Evolutionary conservation across 148 eudicot species (phyloP).

Genomic region (Rhododendron henanense): DNA sequence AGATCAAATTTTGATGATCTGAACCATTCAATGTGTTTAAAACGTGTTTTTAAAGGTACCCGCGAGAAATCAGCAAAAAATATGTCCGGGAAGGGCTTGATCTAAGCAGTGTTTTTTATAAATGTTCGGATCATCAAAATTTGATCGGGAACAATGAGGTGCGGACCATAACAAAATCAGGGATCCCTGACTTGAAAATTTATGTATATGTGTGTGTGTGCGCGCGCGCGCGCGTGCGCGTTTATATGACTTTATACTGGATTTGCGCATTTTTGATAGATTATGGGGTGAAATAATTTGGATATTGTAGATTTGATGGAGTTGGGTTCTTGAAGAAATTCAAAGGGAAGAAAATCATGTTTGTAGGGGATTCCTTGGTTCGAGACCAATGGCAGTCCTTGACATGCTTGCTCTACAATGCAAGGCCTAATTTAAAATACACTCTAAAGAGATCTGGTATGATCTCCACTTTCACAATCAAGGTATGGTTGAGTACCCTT

Average conservation of each 20-base stretch:
- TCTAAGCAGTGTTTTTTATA: no score
- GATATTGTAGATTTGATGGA: slow-evolving; percentile 4
- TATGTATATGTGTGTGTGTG: no score
- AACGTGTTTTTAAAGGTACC: no score
- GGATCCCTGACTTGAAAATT: no score
- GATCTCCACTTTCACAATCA: neutral
- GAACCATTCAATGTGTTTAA: no score
- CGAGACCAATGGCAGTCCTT: slow-evolving; percentile 12
- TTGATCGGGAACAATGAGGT: no score
- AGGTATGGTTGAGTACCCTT: neutral
- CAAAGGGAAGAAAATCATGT: slow-evolving; percentile 8
- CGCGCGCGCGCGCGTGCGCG: no score
- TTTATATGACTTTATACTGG: neutral
- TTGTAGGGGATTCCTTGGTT: slow-evolving; percentile 11
- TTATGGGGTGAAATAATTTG: neutral
- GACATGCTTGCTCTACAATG: slow-evolving; percentile 5
- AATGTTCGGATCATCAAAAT: no score
- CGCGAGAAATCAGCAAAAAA: no score
- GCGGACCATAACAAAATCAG: no score
- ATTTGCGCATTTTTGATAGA: neutral
- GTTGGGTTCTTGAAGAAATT: neutral
- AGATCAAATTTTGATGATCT: no score
- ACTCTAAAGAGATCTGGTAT: neutral
- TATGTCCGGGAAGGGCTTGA: no score
- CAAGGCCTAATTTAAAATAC: neutral